phyloP scores from a whole-genome alignment of 2,329 filamentous ascomycete species.

The Rhinocladiella similis region DNA sequence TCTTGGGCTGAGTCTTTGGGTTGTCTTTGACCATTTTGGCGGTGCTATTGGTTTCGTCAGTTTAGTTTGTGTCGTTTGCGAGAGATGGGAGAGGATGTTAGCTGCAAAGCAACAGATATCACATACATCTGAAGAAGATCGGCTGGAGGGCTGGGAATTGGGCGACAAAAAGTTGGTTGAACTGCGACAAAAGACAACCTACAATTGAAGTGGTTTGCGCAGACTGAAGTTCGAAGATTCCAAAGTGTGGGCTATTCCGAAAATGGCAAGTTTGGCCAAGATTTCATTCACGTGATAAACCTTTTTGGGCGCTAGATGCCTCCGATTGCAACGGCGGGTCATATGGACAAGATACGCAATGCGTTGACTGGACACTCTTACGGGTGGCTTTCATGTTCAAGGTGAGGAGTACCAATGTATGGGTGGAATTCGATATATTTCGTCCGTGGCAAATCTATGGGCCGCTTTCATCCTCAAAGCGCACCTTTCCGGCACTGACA shows the following conservation, averaged over 20 bases:
- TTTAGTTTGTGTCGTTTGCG: background rate
- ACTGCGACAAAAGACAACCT: slow-evolving; percentile 2
- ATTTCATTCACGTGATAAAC: slow-evolving; percentile 21
- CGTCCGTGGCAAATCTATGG: background rate
- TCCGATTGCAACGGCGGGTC: too few relatives aligned
- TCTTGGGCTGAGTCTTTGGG: slow-evolving; percentile 58
- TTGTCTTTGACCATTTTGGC: slow-evolving; percentile 30
- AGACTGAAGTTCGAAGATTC: background rate
- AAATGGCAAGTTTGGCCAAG: slow-evolving; percentile 21
- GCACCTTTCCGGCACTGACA: slow-evolving; percentile 64
- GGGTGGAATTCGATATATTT: background rate
- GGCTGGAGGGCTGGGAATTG: background rate
- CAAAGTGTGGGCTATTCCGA: slow-evolving; percentile 13
- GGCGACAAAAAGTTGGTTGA: slow-evolving; percentile 1
- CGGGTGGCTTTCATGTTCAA: too few relatives aligned
- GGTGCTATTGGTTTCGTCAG: slow-evolving; percentile 11
- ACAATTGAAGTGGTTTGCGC: slow-evolving; percentile 4
- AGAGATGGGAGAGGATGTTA: background rate
- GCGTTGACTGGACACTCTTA: background rate
- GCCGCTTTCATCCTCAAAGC: slow-evolving; percentile 37
- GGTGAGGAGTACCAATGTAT: too few relatives aligned
- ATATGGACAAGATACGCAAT: background rate
- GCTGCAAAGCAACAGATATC: background rate
- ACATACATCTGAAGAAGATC: too few relatives aligned
- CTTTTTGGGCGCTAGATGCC: background rate